Evolutionary conservation across 1,284 basidiomycete genomes (phyloP).

Genomic region (Stereum hirsutum): DNA sequence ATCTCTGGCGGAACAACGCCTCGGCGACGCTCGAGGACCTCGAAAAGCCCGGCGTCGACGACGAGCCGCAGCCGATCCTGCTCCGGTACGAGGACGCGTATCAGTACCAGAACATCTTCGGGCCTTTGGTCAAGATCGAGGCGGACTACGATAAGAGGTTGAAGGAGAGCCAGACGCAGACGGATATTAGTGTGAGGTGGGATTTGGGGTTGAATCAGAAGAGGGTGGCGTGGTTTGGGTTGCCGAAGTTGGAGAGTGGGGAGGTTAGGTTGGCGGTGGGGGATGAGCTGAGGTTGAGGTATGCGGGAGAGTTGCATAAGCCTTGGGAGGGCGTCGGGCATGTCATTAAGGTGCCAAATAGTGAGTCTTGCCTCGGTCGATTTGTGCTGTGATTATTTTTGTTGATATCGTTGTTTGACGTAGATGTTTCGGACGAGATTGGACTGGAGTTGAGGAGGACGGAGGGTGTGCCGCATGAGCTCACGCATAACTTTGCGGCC

Average conservation of each 20-base stretch:
- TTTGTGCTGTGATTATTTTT: constrained; percentile 1
- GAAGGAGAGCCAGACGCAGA: constrained; percentile 98
- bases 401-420: constrained; percentile 9
- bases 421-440: constrained; percentile 97
- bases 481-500: constrained; percentile 91
- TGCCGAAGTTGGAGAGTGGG: constrained; percentile 97
- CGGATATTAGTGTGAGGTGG: constrained; percentile 93
- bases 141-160: constrained; percentile 98
- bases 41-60: constrained; percentile 93
- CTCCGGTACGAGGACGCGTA: constrained; percentile 96
- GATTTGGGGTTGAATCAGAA: constrained; percentile 98
- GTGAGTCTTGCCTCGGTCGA: constrained; percentile 37
- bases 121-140: constrained; percentile 98
- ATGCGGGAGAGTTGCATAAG: constrained; percentile 83
- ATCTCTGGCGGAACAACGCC: constrained; percentile 96
- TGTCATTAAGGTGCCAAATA: constrained; percentile 99
- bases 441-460: constrained; percentile 86
- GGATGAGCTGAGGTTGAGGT: constrained; percentile 89
- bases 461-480: constrained; percentile 92
- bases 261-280: constrained; percentile 96
- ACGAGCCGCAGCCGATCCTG: constrained; percentile 90
- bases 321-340: constrained; percentile 97
- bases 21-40: constrained; percentile 93
- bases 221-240: constrained; percentile 90
- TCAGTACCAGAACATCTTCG: constrained; percentile 99